Evolutionary conservation across 306 rosid species (phyloP).

Genomic region (Neltuma alba): DNA sequence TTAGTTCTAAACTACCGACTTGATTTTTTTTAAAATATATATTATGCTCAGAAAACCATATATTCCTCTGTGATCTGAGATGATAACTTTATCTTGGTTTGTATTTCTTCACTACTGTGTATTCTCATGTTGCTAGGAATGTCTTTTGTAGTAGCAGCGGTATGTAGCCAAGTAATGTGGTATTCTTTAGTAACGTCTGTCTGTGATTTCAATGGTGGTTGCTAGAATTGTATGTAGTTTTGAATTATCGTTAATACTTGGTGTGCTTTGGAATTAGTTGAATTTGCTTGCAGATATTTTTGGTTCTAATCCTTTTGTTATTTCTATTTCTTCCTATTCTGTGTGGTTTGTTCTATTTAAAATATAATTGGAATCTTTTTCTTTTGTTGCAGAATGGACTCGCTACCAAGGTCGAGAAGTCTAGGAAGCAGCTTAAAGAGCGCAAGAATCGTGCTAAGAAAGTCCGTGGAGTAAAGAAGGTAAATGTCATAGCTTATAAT

Average conservation of each 20-base stretch:
- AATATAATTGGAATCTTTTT: too few species aligned
- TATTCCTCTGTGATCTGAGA: neutral
- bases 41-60: neutral
- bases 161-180: neutral
- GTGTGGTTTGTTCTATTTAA: neutral
- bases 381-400: constrained; percentile 73
- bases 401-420: constrained; percentile 79
- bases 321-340: neutral
- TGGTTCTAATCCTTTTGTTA: neutral
- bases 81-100: neutral
- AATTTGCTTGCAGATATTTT: neutral
- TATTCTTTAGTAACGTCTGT: neutral
- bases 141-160: neutral
- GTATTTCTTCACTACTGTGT: too few species aligned
- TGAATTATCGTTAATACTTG: too few species aligned
- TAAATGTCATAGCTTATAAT: constrained; percentile 26
- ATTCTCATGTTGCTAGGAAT: neutral
- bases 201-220: neutral
- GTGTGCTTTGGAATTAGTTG: neutral
- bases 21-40: neutral
- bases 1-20: neutral
- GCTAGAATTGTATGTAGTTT: neutral
- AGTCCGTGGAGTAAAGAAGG: constrained; percentile 97
- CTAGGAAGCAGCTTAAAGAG: constrained; percentile 95
- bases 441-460: constrained; percentile 92